Conservation (phyloP, 192 early-diverging fungal genomes). For the Coemansia sp. region DNA sequence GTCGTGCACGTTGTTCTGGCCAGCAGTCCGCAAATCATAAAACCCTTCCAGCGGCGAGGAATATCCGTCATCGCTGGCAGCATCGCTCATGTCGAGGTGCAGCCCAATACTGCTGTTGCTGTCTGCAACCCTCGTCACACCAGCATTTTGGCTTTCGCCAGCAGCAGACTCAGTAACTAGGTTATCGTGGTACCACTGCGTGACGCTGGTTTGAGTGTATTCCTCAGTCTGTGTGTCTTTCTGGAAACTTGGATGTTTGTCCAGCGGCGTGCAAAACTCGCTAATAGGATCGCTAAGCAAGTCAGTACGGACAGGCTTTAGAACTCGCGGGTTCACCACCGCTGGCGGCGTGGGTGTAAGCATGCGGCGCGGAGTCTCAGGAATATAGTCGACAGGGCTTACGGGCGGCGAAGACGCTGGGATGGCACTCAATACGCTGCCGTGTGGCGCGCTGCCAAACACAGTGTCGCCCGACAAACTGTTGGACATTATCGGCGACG, state of each 20-base stretch:
- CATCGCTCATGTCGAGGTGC: background rate
- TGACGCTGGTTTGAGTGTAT: slow-evolving; percentile 11
- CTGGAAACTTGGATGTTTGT: background rate
- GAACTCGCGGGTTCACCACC: background rate
- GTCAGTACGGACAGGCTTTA: slow-evolving; percentile 4
- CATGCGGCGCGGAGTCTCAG: slow-evolving; percentile 15
- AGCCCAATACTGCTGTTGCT: slow-evolving; percentile 2
- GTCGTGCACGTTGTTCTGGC: slow-evolving; percentile 2
- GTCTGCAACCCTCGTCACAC: background rate
- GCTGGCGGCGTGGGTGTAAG: background rate
- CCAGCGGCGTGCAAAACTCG: slow-evolving; percentile 29
- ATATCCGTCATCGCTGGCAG: slow-evolving; percentile 25
- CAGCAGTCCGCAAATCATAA: slow-evolving; percentile 28
- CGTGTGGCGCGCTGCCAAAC: background rate
- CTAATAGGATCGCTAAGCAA: slow-evolving; percentile 41
- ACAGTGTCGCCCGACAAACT: slow-evolving; percentile 8
- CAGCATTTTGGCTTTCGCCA: background rate
- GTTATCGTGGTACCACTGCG: slow-evolving; percentile 46
- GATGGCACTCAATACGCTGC: background rate
- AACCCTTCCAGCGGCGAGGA: slow-evolving; percentile 50
- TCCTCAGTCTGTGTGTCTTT: background rate
- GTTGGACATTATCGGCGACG: background rate
- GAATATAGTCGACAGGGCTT: background rate
- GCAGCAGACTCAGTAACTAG: background rate
- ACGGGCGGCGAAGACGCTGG: slow-evolving; percentile 5